Conservation (phyloP, 139 green algal genomes). For the Picochlorum sp. region DNA sequence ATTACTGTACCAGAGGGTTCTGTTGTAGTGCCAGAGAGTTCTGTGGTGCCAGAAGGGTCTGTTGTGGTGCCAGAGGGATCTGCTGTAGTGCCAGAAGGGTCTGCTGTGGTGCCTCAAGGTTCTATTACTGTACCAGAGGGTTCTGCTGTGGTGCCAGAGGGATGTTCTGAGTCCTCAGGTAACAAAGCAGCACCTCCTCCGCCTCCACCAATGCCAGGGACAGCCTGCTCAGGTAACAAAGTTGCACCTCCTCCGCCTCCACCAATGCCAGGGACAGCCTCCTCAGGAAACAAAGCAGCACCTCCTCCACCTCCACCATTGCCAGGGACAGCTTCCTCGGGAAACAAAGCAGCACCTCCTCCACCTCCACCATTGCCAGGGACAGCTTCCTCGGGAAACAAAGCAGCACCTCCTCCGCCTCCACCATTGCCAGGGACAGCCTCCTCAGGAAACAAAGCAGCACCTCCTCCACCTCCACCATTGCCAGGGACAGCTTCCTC, state of each 20-base stretch:
- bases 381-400: constrained; percentile 4
- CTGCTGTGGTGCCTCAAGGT: no score
- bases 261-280: constrained; percentile 27
- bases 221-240: constrained; percentile 11
- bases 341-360: constrained; percentile 25
- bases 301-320: constrained; percentile 19
- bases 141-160: neutral
- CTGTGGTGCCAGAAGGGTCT: no score
- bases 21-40: no score
- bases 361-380: constrained; percentile 36
- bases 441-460: neutral
- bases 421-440: constrained; percentile 33
- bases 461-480: constrained; percentile 30
- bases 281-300: constrained; percentile 13
- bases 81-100: no score
- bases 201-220: constrained; percentile 11
- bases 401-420: constrained; percentile 12
- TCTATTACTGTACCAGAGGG: no score
- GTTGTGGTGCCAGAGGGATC: no score
- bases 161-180: neutral
- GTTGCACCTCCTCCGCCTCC: constrained; percentile 28
- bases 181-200: constrained; percentile 22
- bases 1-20: no score
- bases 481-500: constrained; percentile 19
- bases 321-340: neutral